Percentiles rank a stretch among this genome's conserved stretches.
phyloP scores from a whole-genome alignment of 2,329 filamentous ascomycete genomes.

The Rachicladosporium sp. region DNA sequence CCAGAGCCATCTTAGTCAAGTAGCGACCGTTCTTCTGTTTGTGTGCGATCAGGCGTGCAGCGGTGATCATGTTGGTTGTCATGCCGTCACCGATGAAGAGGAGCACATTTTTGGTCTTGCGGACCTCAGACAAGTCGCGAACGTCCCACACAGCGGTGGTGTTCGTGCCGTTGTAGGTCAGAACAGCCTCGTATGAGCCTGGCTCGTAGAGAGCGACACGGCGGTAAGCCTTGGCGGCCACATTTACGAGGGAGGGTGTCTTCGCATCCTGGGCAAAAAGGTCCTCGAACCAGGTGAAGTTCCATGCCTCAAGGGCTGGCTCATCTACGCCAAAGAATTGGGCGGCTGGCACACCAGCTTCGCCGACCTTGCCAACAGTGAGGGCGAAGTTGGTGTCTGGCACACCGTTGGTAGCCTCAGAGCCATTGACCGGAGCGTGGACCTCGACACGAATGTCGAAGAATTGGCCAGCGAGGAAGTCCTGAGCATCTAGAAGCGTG shows the following conservation, averaged over 20 bases:
- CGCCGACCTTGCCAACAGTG: slow-evolving; percentile 55
- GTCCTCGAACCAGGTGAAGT: slow-evolving; percentile 75
- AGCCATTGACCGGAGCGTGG: slow-evolving; percentile 50
- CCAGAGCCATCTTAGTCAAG: slow-evolving; percentile 56
- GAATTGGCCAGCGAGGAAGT: slow-evolving; percentile 72
- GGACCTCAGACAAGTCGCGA: slow-evolving; percentile 53
- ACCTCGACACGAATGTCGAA: slow-evolving; percentile 78
- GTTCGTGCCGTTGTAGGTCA: slow-evolving; percentile 61
- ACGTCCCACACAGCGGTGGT: slow-evolving; percentile 69
- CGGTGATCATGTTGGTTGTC: slow-evolving; percentile 49
- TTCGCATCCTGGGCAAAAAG: slow-evolving; percentile 63
- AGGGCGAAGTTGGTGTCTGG: slow-evolving; percentile 66
- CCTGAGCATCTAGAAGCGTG: slow-evolving; percentile 31
- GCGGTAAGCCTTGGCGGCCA: slow-evolving; percentile 67
- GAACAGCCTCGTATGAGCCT: slow-evolving; percentile 63
- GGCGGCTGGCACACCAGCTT: slow-evolving; percentile 41
- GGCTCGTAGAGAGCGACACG: slow-evolving; percentile 65
- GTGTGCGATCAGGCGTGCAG: slow-evolving; percentile 69
- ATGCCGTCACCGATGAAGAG: slow-evolving; percentile 66
- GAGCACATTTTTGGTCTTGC: slow-evolving; percentile 74
- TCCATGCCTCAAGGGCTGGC: slow-evolving; percentile 66
- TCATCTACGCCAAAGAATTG: slow-evolving; percentile 59
- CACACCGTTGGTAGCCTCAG: slow-evolving; percentile 54
- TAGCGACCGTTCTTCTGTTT: slow-evolving; percentile 78
- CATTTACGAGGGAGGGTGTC: slow-evolving; percentile 62